Conservation (phyloP, 805 yeast species). For the Candida railenensis region DNA sequence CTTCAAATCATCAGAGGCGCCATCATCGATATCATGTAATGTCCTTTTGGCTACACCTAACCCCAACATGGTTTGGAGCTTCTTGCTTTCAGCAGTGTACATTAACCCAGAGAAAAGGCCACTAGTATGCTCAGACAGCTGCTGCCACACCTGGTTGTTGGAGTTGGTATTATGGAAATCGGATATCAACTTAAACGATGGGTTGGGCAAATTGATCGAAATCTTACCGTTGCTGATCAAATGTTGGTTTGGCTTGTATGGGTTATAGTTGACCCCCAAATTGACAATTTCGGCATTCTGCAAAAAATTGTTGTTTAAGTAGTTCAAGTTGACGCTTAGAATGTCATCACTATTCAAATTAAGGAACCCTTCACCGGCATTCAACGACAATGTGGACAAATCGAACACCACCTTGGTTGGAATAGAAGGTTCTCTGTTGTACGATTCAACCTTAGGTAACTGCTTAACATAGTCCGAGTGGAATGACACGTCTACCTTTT, state of each 20-base stretch:
- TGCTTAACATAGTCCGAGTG: constrained; percentile 37
- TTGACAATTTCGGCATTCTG: constrained; percentile 51
- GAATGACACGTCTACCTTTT: constrained; percentile 36
- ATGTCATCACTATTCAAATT: constrained; percentile 38
- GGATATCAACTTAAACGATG: constrained; percentile 39
- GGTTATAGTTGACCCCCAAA: constrained; percentile 49
- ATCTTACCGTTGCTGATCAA: constrained; percentile 44
- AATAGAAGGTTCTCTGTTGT: constrained; percentile 39
- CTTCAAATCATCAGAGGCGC: constrained; percentile 47
- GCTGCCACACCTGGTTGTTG: constrained; percentile 49
- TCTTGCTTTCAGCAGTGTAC: constrained; percentile 21
- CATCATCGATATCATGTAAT: constrained; percentile 48
- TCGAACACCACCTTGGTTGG: constrained; percentile 46
- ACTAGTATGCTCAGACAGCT: constrained; percentile 53
- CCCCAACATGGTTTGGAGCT: constrained; percentile 44
- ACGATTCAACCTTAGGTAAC: constrained; percentile 24
- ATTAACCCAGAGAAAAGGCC: constrained; percentile 55
- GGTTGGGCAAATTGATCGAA: constrained; percentile 47
- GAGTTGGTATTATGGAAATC: constrained; percentile 35
- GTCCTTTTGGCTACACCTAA: constrained; percentile 59
- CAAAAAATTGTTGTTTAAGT: constrained; percentile 46
- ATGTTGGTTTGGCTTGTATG: constrained; percentile 48
- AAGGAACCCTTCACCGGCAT: constrained; percentile 32
- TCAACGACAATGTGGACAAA: constrained; percentile 37
- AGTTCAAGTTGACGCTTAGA: constrained; percentile 36